Base-by-base conservation (phyloP, 768 basidiomycete species). In the Agaricus subrufescens region DNA sequence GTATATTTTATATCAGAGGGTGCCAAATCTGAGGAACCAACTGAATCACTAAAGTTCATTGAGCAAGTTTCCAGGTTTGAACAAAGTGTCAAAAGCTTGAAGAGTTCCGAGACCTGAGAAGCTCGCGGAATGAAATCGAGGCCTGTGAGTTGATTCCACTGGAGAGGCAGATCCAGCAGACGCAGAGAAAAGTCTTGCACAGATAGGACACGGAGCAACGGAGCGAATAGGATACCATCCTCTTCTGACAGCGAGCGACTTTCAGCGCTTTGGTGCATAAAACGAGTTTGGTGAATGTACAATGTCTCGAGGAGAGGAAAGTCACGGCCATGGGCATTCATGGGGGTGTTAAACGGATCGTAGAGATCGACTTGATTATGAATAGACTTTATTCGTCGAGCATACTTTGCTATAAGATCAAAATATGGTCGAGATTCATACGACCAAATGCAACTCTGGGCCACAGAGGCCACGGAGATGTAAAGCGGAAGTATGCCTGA, bases 401-500 rank as follows among this genome's bases (percentile, higher is more conserved):
- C 14, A 25, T 43, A 23, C 11, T 46, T 29, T 49, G 40, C 12
- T 11, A 56, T 25, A 8, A 49, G 46, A 7, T 34, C 47, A 6
- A 56, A 27, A 12, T 43, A 48, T 6, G 39, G 54, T 19, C 31
- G 54, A 6, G 49, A 1, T 27, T 43, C 8, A 37, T 34, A 5
- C 37, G 10, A 6, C 39, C 3, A 30, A 7, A 7, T 12, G 6
- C 11, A 15, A 14, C 14, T 15, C 43, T 10, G 9, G 5, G 27
- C 4, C 11, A 10, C 25, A 19, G 15, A 10, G 26, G 12, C 31
- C 19, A 56, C 30, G 1, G 54, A 56, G 14, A 49, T 56, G 4
- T 46, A 56, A 10, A 56, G 14, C 4, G 54, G 54, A 19, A 56
- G 54, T 7, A 31, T 40, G 12, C 46, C 54, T 14, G 54, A 56